Evolutionary conservation across 2,329 filamentous ascomycete genomes (phyloP), one percentile per base, ranked within the genome.

Genomic region (Ilyonectria robusta): DNA sequence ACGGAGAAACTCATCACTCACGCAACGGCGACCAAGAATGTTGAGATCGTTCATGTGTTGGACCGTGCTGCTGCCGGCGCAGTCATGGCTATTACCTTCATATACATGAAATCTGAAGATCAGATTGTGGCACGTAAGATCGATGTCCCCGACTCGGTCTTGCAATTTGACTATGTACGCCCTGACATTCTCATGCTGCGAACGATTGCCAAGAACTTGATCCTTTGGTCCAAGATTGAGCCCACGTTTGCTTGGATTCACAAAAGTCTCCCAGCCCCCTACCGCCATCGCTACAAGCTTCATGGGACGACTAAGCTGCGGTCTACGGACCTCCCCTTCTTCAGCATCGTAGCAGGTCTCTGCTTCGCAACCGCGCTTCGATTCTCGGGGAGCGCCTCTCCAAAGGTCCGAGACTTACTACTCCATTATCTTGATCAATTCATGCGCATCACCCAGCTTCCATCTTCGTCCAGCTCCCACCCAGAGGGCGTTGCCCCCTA

Each of bases 71-170:
- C 94, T 10, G 93, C 97, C 2, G 96, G 93, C n/a, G 95, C 96
- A 1, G 94, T 97, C 8, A 89, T 98, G 75, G 95, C 96, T 1
- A 87, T 98, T 65, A 90, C 94, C 2, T 87, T 99, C 60, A 95
- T 99, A 35, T 99, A 95, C 80, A 96, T 99, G 94, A 98, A 98
- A 81, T 96, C 95, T 0, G 94, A 97, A 70, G 94, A 99, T 77
- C 87, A 89, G 66, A 90, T 93, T 17, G 88, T 99, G 21, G 96
- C 96, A 4, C 90, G 92, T 62, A 98, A 98, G 83, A 92, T 99
- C 59, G 94, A 98, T 78, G 91, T 98, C 0, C 97, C 97, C 1
- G 93, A 97, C 71, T 97, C 96, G 0, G 84, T 93, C 29, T 87
- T 96, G 37, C 95, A 98, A 72, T 98, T 97, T 78, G 96, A 98